phyloP scores from a whole-genome alignment of 75 land plant species.

The Pinus tabuliformis region DNA sequence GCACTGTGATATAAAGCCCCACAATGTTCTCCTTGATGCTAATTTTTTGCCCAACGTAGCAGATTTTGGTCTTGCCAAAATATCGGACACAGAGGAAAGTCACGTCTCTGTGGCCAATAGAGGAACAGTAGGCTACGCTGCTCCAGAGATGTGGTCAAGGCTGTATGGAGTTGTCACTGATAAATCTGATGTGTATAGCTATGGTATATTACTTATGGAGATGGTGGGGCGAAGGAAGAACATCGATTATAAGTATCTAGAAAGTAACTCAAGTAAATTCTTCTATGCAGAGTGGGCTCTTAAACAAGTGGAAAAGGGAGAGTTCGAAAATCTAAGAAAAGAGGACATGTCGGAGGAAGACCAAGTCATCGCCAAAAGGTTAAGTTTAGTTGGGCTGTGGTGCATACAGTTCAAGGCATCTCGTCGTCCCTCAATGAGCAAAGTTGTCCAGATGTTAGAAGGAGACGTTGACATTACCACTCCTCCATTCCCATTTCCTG shows the following conservation, averaged over 20 bases:
- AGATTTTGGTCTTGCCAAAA: conserved; percentile 30
- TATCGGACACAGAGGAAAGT: not conserved
- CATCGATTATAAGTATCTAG: not conserved
- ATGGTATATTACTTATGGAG: conserved; percentile 29
- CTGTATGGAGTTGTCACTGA: conserved; percentile 16
- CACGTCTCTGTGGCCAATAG: not conserved
- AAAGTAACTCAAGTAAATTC: no score
- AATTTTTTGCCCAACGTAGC: conserved; percentile 30
- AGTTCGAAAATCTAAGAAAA: no score
- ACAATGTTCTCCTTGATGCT: conserved; percentile 27
- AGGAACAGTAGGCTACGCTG: conserved; percentile 20
- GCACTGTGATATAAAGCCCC: conserved; percentile 11
- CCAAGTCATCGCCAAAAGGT: no score
- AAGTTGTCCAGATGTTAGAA: no score
- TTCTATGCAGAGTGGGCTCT: no score
- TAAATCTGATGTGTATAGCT: conserved; percentile 38
- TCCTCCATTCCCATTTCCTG: no score
- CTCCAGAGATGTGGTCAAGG: conserved; percentile 19
- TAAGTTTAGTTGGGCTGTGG: no score
- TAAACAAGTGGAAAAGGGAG: no score
- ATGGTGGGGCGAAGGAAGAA: conserved; percentile 19
- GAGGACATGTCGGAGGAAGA: no score
- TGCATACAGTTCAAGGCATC: no score
- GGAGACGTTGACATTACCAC: no score
- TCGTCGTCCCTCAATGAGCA: no score